Evolutionary conservation across 2,329 filamentous ascomycete species (phyloP), one percentile per base, ranked within the genome.

Genomic region (Dothiorella sarmentorum): DNA sequence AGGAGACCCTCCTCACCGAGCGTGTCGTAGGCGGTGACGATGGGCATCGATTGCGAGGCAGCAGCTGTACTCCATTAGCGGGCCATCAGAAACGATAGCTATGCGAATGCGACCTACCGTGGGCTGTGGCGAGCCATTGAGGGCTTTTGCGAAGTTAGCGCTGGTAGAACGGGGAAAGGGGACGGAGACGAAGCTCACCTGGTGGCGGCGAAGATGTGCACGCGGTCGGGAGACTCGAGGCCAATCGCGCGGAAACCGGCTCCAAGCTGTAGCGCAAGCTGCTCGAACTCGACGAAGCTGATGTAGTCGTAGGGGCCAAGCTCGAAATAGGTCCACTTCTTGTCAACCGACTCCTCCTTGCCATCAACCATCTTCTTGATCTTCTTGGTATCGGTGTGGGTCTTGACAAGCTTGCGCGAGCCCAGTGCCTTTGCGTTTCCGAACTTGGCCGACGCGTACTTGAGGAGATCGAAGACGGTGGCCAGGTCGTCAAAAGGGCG

Each of bases 11-110:
- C 85, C 67, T 90, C 84, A 56, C 92, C 92, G 43, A 97, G 86
- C 27, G 91, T 96, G 73, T 97, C 92, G 75, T 97, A 97, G 52
- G 92, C 91, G 44, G 93, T 97, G 52, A 97, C 93, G 65, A 97
- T 92, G 60, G 90, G 85, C 72, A 97, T 85, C 43, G 90, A 92
- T 75, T 97, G 93, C 15, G 91, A 92, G 18, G 86, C 76, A 58
- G 84, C 88, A 79, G 78, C 79, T 80, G 49, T 9, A 35, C 1
- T 20, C 5, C 3, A n/a, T 59, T 9, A 59, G 27, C 31, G 22
- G 4, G 51, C 61, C 37, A 15, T 1, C 33, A 26, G 13, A 20
- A 56, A 18, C 29, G 38, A 38, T 17, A 18, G 15, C 11, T 3
- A 5, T 17, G 20, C 11, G 15, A 53, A 26, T 37, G 47, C 29